Percentiles rank a stretch among this genome's conserved stretches.
Evolutionary conservation across 1,284 basidiomycete genomes (phyloP).

Genomic region (Coniferiporia sulphurascens): DNA sequence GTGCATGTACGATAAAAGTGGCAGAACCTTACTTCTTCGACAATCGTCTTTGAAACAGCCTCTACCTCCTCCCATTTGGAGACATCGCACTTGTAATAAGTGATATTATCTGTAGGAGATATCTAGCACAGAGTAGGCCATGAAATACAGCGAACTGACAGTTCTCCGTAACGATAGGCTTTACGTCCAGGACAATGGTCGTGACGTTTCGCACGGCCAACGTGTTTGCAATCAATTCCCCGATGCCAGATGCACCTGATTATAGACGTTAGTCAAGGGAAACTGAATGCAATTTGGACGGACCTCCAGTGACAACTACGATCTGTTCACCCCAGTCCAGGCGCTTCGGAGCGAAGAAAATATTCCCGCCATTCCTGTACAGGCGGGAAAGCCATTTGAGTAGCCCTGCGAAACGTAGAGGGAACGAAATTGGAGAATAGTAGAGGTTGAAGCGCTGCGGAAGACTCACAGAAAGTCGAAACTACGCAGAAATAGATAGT

Average conservation of each 20-base stretch:
- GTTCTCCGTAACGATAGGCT: slow-evolving; percentile 71
- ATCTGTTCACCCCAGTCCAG: slow-evolving; percentile 84
- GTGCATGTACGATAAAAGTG: background rate
- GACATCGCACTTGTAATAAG: slow-evolving; percentile 87
- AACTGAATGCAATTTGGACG: slow-evolving; percentile 21
- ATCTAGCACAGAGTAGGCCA: background rate
- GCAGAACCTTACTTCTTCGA: slow-evolving; percentile 58
- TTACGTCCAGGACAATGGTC: slow-evolving; percentile 83
- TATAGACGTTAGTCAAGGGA: slow-evolving; percentile 4
- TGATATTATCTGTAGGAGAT: slow-evolving; percentile 57
- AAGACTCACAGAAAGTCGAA: slow-evolving; percentile 59
- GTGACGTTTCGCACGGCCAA: slow-evolving; percentile 75
- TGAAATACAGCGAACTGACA: slow-evolving; percentile 37
- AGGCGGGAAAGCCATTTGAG: slow-evolving; percentile 63
- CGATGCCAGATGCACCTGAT: slow-evolving; percentile 83
- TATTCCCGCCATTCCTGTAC: slow-evolving; percentile 67
- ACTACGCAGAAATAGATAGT: slow-evolving; percentile 51
- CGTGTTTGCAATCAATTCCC: slow-evolving; percentile 79
- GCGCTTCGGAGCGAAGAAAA: slow-evolving; percentile 52
- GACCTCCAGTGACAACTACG: slow-evolving; percentile 86
- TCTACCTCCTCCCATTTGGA: slow-evolving; percentile 81
- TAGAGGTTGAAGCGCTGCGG: background rate
- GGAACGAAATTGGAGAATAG: background rate
- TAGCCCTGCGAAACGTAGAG: slow-evolving; percentile 44
- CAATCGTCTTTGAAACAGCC: slow-evolving; percentile 60